Percentiles rank a stretch among this genome's conserved stretches.
phyloP scores from a whole-genome alignment of 169 alveolate genomes.

The Plasmodium gonderi region DNA sequence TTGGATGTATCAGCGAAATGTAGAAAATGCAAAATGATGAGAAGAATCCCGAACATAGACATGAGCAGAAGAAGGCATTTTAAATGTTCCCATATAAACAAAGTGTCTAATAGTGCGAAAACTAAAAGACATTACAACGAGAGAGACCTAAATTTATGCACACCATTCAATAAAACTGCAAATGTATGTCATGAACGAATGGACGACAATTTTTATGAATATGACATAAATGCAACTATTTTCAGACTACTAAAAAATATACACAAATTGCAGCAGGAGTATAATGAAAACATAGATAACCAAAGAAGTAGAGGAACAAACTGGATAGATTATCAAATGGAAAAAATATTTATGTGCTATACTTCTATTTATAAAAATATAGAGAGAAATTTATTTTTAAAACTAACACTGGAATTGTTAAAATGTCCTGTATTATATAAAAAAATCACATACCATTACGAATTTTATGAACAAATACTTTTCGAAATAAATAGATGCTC shows the following conservation, averaged over 20 bases:
- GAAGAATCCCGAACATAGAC: neutral
- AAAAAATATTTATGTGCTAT: conserved; percentile 68
- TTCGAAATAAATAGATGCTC: conserved; percentile 30
- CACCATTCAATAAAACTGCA: conserved; percentile 41
- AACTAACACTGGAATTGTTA: conserved; percentile 30
- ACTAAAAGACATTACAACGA: conserved; percentile 5
- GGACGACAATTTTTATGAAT: conserved; percentile 28
- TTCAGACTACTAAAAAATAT: conserved; percentile 48
- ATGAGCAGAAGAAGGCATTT: neutral
- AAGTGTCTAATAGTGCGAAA: neutral
- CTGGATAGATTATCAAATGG: conserved; percentile 4
- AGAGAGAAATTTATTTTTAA: conserved; percentile 38
- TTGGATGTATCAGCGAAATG: neutral
- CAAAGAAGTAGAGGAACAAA: neutral
- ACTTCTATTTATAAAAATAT: conserved; percentile 41
- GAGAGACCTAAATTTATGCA: conserved; percentile 36
- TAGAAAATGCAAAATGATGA: conserved; percentile 13
- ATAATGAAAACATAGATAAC: neutral
- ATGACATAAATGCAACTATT: conserved; percentile 33
- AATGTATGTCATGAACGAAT: conserved; percentile 54
- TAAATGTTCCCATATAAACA: neutral
- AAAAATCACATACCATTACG: conserved; percentile 18
- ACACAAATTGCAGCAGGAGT: conserved; percentile 41
- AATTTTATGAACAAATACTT: conserved; percentile 38
- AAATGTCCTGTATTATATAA: conserved; percentile 10